Percentiles rank a stretch among this genome's conserved stretches.
Conservation (phyloP, 345 rosid genomes). For the Pelargonium nanum region DNA sequence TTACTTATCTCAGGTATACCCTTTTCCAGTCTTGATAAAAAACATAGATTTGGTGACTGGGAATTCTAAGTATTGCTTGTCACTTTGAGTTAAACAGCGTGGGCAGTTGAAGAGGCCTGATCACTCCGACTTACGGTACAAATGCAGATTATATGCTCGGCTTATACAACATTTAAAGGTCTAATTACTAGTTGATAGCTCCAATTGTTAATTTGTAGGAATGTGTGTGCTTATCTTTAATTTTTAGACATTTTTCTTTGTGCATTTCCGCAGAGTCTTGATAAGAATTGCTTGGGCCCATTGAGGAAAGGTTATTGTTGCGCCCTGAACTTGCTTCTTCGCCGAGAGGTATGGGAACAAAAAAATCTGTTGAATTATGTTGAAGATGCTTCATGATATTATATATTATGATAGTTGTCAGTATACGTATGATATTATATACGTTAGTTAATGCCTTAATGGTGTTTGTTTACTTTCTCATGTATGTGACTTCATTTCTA, state of each 20-base stretch:
- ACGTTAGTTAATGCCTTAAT: not conserved
- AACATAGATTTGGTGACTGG: conserved; percentile 5
- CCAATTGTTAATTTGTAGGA: not conserved
- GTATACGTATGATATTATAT: too few relatives aligned
- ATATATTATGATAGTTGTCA: not conserved
- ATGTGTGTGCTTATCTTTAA: conserved; percentile 1
- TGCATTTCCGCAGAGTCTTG: conserved; percentile 69
- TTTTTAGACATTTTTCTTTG: conserved; percentile 14
- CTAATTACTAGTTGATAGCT: not conserved
- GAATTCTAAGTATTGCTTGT: conserved; percentile 11
- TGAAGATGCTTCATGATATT: not conserved
- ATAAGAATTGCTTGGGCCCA: conserved; percentile 74
- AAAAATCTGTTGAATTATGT: conserved; percentile 5
- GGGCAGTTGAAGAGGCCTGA: conserved; percentile 99
- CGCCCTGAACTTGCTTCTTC: conserved; percentile 94
- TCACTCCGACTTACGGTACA: conserved; percentile 97
- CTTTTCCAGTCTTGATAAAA: conserved; percentile 3
- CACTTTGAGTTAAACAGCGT: conserved; percentile 45
- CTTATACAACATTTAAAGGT: conserved; percentile 96
- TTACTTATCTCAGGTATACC: conserved; percentile 86
- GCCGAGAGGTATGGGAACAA: conserved; percentile 71
- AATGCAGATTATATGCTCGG: conserved; percentile 99
- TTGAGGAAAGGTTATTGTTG: conserved; percentile 94
- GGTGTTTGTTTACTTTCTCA: too few relatives aligned
- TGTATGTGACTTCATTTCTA: not conserved